Evolutionary conservation across 345 rosid species (phyloP).

Genomic region (Pugionium cornutum): DNA sequence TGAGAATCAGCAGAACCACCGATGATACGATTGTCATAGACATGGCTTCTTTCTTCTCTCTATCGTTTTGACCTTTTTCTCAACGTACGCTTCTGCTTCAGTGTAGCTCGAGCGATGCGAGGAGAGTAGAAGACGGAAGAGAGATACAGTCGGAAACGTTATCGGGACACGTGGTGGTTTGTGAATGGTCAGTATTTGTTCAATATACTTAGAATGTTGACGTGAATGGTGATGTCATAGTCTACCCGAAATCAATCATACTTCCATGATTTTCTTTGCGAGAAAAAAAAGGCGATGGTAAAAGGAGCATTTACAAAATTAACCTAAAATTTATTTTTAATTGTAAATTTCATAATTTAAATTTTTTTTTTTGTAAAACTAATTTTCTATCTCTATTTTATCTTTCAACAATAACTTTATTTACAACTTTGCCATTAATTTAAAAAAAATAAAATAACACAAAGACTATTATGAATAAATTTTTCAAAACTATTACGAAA

Average conservation of each 20-base stretch:
- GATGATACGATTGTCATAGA: constrained; percentile 37
- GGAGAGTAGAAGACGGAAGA: constrained; percentile 30
- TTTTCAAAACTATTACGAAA: too few species aligned
- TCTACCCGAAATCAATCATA: constrained; percentile 18
- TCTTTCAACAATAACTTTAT: too few species aligned
- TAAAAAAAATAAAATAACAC: too few species aligned
- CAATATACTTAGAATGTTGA: constrained; percentile 36
- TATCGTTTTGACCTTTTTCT: not conserved
- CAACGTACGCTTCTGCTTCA: constrained; percentile 11
- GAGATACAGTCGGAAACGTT: constrained; percentile 27
- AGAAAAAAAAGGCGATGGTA: not conserved
- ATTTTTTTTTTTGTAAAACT: too few species aligned
- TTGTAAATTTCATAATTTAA: too few species aligned
- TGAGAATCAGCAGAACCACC: constrained; percentile 41
- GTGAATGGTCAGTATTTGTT: constrained; percentile 21
- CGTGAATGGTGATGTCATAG: constrained; percentile 28
- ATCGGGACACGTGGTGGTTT: constrained; percentile 33
- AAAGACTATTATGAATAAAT: too few species aligned
- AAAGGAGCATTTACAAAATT: too few species aligned
- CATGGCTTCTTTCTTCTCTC: constrained; percentile 39
- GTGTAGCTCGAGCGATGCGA: constrained; percentile 11
- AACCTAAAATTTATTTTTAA: too few species aligned
- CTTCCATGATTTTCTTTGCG: constrained; percentile 8
- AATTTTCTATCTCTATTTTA: too few species aligned
- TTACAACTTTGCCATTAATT: too few species aligned